Evolutionary conservation across 768 basidiomycete species (phyloP).

Genomic region (Melanogaster broomeanus): DNA sequence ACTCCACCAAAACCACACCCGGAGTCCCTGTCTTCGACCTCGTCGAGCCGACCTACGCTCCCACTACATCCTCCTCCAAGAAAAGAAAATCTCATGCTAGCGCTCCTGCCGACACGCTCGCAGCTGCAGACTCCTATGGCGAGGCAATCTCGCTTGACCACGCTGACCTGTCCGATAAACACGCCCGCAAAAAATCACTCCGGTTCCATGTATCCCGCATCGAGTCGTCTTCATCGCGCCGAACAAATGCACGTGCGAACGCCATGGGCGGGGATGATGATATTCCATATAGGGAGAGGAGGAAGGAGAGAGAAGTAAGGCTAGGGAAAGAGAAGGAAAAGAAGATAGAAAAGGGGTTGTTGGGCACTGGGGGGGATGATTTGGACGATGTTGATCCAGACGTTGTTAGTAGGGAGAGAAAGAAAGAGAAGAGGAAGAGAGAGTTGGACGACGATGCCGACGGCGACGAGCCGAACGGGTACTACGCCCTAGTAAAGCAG

Average conservation of each 20-base stretch:
- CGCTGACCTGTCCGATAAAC: slow-evolving; percentile 83
- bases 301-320: slow-evolving; percentile 60
- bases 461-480: slow-evolving; percentile 62
- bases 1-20: slow-evolving; percentile 26
- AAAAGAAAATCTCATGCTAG: slow-evolving; percentile 21
- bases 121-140: slow-evolving; percentile 53
- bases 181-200: slow-evolving; percentile 75
- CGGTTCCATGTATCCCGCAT: slow-evolving; percentile 95
- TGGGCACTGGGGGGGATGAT: slow-evolving; percentile 63
- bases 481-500: slow-evolving; percentile 89
- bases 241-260: slow-evolving; percentile 69
- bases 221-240: slow-evolving; percentile 73
- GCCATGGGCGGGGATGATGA: slow-evolving; percentile 93
- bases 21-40: slow-evolving; percentile 79
- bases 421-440: slow-evolving; percentile 41
- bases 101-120: slow-evolving; percentile 5
- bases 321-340: slow-evolving; percentile 46
- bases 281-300: slow-evolving; percentile 81
- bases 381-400: slow-evolving; percentile 60
- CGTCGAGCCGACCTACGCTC: slow-evolving; percentile 65
- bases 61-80: slow-evolving; percentile 22
- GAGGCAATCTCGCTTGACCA: slow-evolving; percentile 69
- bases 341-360: slow-evolving; percentile 31
- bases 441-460: slow-evolving; percentile 40
- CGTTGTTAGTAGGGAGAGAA: slow-evolving; percentile 30